Conservation (phyloP, 768 basidiomycete genomes). For the Panellus pusillus region DNA sequence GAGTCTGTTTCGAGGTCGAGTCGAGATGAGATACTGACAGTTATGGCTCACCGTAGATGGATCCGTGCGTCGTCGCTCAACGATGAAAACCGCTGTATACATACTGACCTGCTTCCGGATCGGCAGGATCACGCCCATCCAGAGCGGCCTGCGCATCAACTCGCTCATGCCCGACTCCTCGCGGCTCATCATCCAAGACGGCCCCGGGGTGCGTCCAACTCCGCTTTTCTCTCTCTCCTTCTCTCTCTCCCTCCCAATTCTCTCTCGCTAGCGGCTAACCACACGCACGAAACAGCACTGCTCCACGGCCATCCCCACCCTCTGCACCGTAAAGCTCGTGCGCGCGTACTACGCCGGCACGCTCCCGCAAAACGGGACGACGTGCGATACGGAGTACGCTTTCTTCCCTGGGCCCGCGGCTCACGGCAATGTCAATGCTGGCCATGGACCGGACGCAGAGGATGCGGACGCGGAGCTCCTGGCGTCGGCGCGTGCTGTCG, state of each 20-base stretch:
- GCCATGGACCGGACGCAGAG: neutral
- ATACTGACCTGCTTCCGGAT: neutral
- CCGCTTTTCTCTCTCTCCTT: too few relatives aligned
- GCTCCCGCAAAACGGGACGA: slow-evolving; percentile 17
- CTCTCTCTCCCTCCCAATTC: too few relatives aligned
- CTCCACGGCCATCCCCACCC: slow-evolving; percentile 11
- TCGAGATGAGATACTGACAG: too few relatives aligned
- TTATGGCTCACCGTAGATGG: slow-evolving; percentile 4
- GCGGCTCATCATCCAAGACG: slow-evolving; percentile 25
- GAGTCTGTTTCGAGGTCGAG: neutral
- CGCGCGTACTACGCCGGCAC: slow-evolving; percentile 15
- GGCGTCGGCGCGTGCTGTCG: slow-evolving; percentile 3
- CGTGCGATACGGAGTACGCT: slow-evolving; percentile 7
- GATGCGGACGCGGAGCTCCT: slow-evolving; percentile 8
- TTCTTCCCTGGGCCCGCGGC: slow-evolving; percentile 12
- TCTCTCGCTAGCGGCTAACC: too few relatives aligned
- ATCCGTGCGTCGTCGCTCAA: slow-evolving; percentile 2
- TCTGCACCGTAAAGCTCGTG: slow-evolving; percentile 14
- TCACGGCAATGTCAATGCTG: neutral
- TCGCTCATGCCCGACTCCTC: slow-evolving; percentile 27
- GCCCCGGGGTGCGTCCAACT: slow-evolving; percentile 17
- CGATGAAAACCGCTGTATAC: too few relatives aligned
- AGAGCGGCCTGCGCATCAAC: slow-evolving; percentile 23
- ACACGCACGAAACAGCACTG: slow-evolving; percentile 19
- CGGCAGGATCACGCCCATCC: slow-evolving; percentile 24